Evolutionary conservation across 345 rosid genomes (phyloP), one percentile per base, ranked within the genome.

Genomic region (Lenwebbia sp.): DNA sequence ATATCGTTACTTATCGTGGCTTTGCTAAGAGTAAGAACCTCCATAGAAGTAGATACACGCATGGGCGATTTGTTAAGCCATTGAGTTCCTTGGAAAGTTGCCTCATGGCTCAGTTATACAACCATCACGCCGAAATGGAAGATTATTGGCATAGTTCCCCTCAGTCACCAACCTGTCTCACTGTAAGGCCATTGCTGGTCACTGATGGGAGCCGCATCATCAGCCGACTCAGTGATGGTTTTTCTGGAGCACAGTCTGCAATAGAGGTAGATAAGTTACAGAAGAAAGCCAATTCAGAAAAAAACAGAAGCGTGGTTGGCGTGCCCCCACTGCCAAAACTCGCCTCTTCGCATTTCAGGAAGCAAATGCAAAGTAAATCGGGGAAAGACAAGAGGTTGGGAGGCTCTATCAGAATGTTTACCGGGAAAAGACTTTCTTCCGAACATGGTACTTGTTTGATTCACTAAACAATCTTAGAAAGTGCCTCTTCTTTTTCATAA

Each of bases 31-130:
- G 86, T 83, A 91, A 82, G 88, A 90, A 89, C 65, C 83, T 90
- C 87, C 90, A 93, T 60, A 90, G 93, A 89, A 88, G 86, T 83
- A 92, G 88, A 85, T 87, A 57, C 85, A 85, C 85, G 10, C 82
- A 58, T 21, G 76, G 76, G 49, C 92, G 82, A 83, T 54, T 44
- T 82, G 55, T 90, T 55, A 93, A 91, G 87, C 96, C 98, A 22
- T 86, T 90, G 54, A 93, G 58, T 88, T 93, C 96, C 84, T 85
- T 93, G 51, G 98, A 92, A 88, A 92, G 94, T 76, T 92, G 96
- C 58, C 88, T 93, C 28, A 83, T 94, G 92, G 92, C 98, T 87
- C 98, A 94, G 89, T 85, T 96, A 84, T 92, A 91, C 82, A 87
- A 90, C 62, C 92, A 91, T 85, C 91, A 88, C 25, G 56, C 87